Base-by-base conservation (phyloP, 208 protist genomes). In the Acanthamoeba castellanii region DNA sequence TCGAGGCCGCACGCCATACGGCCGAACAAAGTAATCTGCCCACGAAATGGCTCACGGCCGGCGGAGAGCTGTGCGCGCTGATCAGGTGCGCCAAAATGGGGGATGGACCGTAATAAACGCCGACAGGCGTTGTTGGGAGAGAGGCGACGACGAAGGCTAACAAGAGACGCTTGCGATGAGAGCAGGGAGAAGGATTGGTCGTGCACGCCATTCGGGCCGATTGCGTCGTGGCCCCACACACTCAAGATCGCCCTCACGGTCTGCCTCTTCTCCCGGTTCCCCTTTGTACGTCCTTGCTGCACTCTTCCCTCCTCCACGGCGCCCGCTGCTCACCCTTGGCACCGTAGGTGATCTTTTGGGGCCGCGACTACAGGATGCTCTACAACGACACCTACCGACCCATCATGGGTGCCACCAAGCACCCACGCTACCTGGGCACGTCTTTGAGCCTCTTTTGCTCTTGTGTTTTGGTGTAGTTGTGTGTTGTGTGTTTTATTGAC, bases 381-480 rank as follows among this genome's bases (percentile, higher is more conserved):
- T 92, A 92, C 59, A 92, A 92, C 34, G 85, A 92, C 59, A 55
- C 55, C 59, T 92, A 92, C 59, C 16, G 13, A 0, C 34, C 85
- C 30, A 52, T 74, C 7, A 72, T 92, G 85, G 85, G 85, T 14
- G 59, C 61, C 61, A 68, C 1, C 22, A 92, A 92, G 57, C 85
- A 92, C 11, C 85, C 85, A 14, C n/a, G 32, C 14, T 72, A 64
- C 50, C 57, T 92, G 18, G 59, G 85, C 64, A 45, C 27, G 55
- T 59, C 52, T 57, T 57, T 57, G 18, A 18, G 14, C 52, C 52
- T 3, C 45, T 47, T 47, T 0, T 3, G 45, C 45, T 47, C 4
- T 64, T 25, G 57, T 25, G 57, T 27, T 3, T 16, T 25, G 57
- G 55, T 22, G 11, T 1, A 13, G 55, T 61, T 13, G 55, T 25